Base-by-base conservation (phyloP, 176 grass and related monocot genomes). In the Aegilops bicornis region DNA sequence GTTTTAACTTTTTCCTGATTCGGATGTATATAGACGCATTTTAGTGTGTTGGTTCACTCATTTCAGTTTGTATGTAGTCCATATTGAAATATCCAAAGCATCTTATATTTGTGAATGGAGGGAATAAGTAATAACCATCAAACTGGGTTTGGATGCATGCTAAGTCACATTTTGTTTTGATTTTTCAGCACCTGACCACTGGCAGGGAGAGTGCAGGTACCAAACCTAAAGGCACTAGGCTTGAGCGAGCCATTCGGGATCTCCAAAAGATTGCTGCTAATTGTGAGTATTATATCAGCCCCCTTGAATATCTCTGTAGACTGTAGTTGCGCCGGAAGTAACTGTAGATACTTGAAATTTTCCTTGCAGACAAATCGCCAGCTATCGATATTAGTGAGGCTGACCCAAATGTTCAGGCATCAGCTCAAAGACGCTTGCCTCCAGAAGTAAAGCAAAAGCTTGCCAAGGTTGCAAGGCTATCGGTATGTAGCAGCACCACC, bases 391-490 rank as follows among this genome's bases (percentile, higher is more conserved):
- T 93, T 78, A 93, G 91, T 64, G 97, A 93, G 74, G 86, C 87
- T 66, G 97, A 99, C 71, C 92, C 90, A 82, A 86, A 85, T 88
- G 79, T 71, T 59, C 93, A 92, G 64, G 87, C 87, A 87, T 73
- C 91, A 72, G 80, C 97, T 85, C 96, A 99, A 90, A 91, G 97
- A 56, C 90, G 97, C 78, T 88, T 99, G 86, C 97, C 97, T 56
- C 92, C 79, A 74, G 92, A 96, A 88, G 92, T 99, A 42, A 99
- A 99, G 64, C 89, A 87, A 87, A 99, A 94, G 75, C 97, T 99
- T 67, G 90, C 94, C 75, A 99, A 97, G 89, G 97, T 99, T 94
- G 97, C 97, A 81, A 94, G 94, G 93, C 61, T 99, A 82, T 97
- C 97, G 90, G 97, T 99, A 95, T 82, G 92, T 91, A 33, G 75